Base-by-base conservation (phyloP, 108 stramenopile species). In the Cyclotella atomus region DNA sequence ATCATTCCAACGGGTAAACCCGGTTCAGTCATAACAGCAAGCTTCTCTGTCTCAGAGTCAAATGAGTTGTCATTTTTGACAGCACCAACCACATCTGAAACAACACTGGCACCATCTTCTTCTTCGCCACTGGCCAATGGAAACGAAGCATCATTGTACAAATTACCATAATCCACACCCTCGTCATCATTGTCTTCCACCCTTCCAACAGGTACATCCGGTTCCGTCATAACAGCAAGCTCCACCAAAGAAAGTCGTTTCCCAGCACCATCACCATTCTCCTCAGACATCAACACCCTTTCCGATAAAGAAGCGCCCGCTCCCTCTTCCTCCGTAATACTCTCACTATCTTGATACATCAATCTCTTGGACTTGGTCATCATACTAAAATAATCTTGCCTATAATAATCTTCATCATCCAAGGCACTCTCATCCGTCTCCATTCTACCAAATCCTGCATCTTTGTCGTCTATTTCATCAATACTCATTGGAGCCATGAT, bases 101-200 rank as follows among this genome's bases (percentile, higher is more conserved):
- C 24, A 23, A 52, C 52, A 52, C 14, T n/a, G 50, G 21, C 20
- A 23, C 14, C 21, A 52, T 52, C 28, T 1, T 70, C 69, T 23
- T 62, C 60, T 20, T 71, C 60, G 30, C 19, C 49, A 38, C 28
- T 9, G 1, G 36, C 50, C 33, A 55, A 5, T 8, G 57, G 57
- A 21, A 67, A 61, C 16, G 36, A 21, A 0, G 21, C 65, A 33
- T 67, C 57, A 3, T 59, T 68, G 35, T 66, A 67, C 43, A 76
- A 76, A 50, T 68, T 57, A 29, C 66, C 57, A 28, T 67, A 59
- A 68, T 76, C 65, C 16, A n/a, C 66, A 15, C 57, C 70, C 20
- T 71, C 70, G 6, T 72, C 49, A 0, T 62, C 41, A 29, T 59
- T 7, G 24, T 27, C 66, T 24, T 60, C 29, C 28, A 32, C 29